A percentile compares a stretch with the other conserved stretches of the same genome.
Evolutionary conservation across 176 grass and related monocot species (phyloP).

Genomic region (Eremochloa ophiuroides): DNA sequence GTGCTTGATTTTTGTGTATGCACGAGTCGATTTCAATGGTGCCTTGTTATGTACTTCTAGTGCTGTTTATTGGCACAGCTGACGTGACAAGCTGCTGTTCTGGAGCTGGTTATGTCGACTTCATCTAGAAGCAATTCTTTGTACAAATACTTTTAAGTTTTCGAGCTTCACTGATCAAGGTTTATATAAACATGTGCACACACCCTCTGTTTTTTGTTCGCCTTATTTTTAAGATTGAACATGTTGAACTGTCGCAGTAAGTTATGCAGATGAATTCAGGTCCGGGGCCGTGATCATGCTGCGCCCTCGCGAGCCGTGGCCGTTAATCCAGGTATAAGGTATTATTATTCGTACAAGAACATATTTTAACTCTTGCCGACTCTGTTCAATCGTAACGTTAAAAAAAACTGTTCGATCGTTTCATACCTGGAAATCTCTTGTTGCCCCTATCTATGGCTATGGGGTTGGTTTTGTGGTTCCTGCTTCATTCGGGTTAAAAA

Average conservation of each 20-base stretch:
- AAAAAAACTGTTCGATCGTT: neutral
- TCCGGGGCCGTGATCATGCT: neutral
- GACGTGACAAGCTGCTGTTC: slow-evolving; percentile 1
- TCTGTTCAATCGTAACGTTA: neutral
- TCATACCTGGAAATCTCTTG: neutral
- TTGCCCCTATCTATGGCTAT: neutral
- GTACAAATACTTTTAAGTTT: neutral
- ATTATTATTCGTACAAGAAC: neutral
- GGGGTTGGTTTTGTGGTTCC: slow-evolving; percentile 3
- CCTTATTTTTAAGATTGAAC: neutral
- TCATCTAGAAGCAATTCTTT: slow-evolving; percentile 15
- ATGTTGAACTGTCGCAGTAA: neutral
- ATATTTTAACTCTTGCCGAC: neutral
- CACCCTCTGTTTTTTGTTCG: neutral
- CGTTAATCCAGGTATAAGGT: neutral
- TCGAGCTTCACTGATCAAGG: neutral
- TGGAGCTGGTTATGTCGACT: neutral
- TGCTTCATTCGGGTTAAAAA: slow-evolving; percentile 23
- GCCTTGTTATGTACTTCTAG: neutral
- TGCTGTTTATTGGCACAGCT: neutral
- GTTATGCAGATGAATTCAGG: neutral
- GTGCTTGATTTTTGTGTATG: neutral
- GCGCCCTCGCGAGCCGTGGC: neutral
- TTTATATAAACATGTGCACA: neutral
- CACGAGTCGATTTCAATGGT: neutral